Percentiles rank a stretch among this genome's conserved stretches.
Conservation (phyloP, 2,329 filamentous ascomycete genomes). For the Fusarium ramigenum region DNA sequence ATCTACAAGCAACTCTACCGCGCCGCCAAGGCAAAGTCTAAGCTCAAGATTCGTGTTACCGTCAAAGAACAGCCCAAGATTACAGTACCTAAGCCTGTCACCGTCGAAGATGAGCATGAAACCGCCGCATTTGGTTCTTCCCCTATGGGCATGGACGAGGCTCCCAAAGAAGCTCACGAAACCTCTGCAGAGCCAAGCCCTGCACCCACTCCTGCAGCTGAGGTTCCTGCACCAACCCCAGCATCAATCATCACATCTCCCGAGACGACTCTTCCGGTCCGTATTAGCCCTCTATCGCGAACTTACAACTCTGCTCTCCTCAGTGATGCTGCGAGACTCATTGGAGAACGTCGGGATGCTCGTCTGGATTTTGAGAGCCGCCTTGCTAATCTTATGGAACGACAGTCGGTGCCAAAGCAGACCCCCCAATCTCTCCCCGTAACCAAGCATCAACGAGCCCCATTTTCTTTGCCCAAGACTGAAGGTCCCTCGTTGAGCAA, state of each 20-base stretch:
- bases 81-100: constrained; percentile 53
- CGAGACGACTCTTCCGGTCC: constrained; percentile 38
- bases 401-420: constrained; percentile 23
- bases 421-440: background rate
- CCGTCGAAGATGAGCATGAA: constrained; percentile 62
- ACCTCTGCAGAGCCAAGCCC: constrained; percentile 20
- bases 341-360: constrained; percentile 34
- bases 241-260: constrained; percentile 25
- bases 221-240: constrained; percentile 33
- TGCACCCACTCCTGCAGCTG: constrained; percentile 26
- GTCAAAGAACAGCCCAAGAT: constrained; percentile 44
- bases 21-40: constrained; percentile 97
- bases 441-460: background rate
- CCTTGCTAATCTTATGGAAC: constrained; percentile 41
- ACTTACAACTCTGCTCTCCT: constrained; percentile 42
- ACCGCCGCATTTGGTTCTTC: constrained; percentile 19
- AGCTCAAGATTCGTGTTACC: constrained; percentile 87
- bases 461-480: constrained; percentile 11
- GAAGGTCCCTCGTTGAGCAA: background rate
- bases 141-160: constrained; percentile 19
- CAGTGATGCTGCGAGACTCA: constrained; percentile 41
- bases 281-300: constrained; percentile 38
- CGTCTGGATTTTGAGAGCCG: constrained; percentile 43
- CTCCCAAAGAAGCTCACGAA: constrained; percentile 27
- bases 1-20: constrained; percentile 98